Base-by-base conservation (phyloP, 805 yeast genomes). In the Monosporozyma unispora region DNA sequence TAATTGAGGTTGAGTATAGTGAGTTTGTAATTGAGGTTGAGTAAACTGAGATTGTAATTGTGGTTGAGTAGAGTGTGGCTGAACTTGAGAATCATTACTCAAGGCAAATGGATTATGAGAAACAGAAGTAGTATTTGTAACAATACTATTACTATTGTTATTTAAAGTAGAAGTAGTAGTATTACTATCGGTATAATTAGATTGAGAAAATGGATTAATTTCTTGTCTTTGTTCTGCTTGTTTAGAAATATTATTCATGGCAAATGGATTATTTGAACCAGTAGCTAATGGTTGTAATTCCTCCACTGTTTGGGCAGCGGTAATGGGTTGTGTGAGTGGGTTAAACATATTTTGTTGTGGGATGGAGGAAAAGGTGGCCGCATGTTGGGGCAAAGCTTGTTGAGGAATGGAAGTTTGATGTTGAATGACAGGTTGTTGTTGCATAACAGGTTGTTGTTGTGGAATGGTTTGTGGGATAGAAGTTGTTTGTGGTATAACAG, bases 191-290 rank as follows among this genome's bases (percentile, higher is more conserved):
- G 35, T 31, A 23, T 40, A 41, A 33, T 47, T 47, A n/a, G n/a
- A 23, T 3, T 37, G 28, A 9, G 50, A 48, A 25, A 48, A 48
- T 27, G 50, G 50, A 33, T 48, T 48, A 18, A 35, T 18, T 16
- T 48, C 46, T 16, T 43, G 33, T 28, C 42, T 42, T 11, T 23
- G 11, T 27, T 37, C 16, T n/a, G 21, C 22, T 38, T 46, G 37
- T 28, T 44, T 41, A 44, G 48, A 54, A 9, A 63, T 54, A 45
- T 62, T 62, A 5, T 59, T 65, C 47, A 62, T 45, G 2, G 69
- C 56, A 54, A 71, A 70, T 35, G 75, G 75, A 52, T 71, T 67
- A 16, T 57, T 59, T 11, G 67, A 58, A 4, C 65, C 66, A 6
- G 67, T 64, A 16, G 56, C 52, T 41, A 55, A 56, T 28, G 57